A percentile compares a stretch with the other conserved stretches of the same genome.
Evolutionary conservation across 805 yeast genomes (phyloP).

Genomic region (Candida broadrunensis): DNA sequence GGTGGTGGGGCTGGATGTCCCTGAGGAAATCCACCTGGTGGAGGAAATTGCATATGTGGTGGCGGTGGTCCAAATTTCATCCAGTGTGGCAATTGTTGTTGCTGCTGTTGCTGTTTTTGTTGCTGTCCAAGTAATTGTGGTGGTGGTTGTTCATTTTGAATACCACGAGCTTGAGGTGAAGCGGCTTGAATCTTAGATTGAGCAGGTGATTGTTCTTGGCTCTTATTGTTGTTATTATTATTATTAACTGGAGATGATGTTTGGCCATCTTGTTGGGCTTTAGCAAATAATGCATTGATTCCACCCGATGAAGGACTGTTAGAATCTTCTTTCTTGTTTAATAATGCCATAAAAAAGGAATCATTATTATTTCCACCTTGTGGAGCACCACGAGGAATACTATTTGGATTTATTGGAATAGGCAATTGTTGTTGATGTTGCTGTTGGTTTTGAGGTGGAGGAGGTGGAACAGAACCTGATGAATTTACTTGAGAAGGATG

Average conservation of each 20-base stretch:
- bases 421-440: constrained; percentile 11
- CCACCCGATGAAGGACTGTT: constrained; percentile 1
- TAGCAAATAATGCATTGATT: constrained; percentile 4
- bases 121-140: not conserved
- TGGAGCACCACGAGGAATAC: not conserved
- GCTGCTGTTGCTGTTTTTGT: constrained; percentile 4
- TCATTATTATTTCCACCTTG: constrained; percentile 24
- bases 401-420: not conserved
- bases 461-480: too few relatives aligned
- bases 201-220: not conserved
- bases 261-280: constrained; percentile 1
- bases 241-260: not conserved
- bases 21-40: constrained; percentile 6
- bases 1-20: constrained; percentile 21
- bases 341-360: constrained; percentile 45
- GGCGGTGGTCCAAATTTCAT: constrained; percentile 12
- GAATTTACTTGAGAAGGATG: not conserved
- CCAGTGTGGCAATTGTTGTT: constrained; percentile 2
- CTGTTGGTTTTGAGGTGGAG: constrained; percentile 8
- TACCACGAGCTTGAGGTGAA: not conserved
- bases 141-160: not conserved
- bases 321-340: constrained; percentile 28
- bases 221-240: not conserved
- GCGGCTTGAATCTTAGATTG: not conserved
- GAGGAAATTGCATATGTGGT: constrained; percentile 9